These are phyloP conservation scores for Penicillium roqueforti DNA, from an alignment of 495 filamentous ascomycete species.

Conservation along the genomic window DNA sequence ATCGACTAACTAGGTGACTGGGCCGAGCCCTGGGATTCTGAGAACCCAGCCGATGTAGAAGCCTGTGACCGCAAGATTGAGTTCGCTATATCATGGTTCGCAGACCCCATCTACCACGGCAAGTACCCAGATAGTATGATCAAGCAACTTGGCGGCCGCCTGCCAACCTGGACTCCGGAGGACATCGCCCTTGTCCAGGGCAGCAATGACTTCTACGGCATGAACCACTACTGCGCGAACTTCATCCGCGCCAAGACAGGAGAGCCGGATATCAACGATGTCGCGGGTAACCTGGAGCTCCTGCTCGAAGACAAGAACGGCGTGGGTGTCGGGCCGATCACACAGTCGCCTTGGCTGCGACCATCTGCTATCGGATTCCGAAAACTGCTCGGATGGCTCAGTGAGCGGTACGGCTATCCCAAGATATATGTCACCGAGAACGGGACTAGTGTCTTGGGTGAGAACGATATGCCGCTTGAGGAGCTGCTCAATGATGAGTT, in stretches of 20 bases:
- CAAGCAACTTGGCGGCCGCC: slow-evolving; percentile 65
- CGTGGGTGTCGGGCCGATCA: slow-evolving; percentile 67
- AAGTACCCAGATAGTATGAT: slow-evolving; percentile 73
- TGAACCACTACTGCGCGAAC: slow-evolving; percentile 84
- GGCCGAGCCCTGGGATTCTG: slow-evolving; percentile 52
- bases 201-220: slow-evolving; percentile 78
- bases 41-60: slow-evolving; percentile 46
- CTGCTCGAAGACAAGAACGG: slow-evolving; percentile 64
- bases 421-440: slow-evolving; percentile 82
- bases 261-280: slow-evolving; percentile 57
- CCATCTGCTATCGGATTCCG: slow-evolving; percentile 69
- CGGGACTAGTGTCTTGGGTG: slow-evolving; percentile 71
- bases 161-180: slow-evolving; percentile 61
- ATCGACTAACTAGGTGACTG: slow-evolving; percentile 56
- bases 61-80: slow-evolving; percentile 51
- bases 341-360: slow-evolving; percentile 70
- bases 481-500: slow-evolving; percentile 71
- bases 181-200: slow-evolving; percentile 65
- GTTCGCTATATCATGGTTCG: slow-evolving; percentile 57
- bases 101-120: slow-evolving; percentile 71
- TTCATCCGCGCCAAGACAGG: slow-evolving; percentile 68
- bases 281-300: slow-evolving; percentile 65
- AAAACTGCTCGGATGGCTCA: slow-evolving; percentile 73
- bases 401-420: slow-evolving; percentile 66
- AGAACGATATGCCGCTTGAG: slow-evolving; percentile 67